phyloP scores from a whole-genome alignment of 805 yeast genomes.

The Peterozyma toletana region DNA sequence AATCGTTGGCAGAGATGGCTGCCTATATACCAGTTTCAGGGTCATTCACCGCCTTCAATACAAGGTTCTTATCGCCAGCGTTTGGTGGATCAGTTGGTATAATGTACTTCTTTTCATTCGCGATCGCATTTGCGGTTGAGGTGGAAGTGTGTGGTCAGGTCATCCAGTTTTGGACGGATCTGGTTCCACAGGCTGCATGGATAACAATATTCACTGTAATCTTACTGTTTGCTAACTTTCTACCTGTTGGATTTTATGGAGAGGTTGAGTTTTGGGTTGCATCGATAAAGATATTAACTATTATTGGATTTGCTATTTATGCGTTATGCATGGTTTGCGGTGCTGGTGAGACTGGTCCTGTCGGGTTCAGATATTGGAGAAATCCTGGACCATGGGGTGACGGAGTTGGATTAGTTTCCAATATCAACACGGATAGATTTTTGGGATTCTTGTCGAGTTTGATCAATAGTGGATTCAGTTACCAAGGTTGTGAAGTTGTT shows the following conservation, averaged over 20 bases:
- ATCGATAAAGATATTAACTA: conserved; percentile 47
- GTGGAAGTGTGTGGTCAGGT: conserved; percentile 56
- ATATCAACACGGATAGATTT: conserved; percentile 47
- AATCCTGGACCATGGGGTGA: conserved; percentile 71
- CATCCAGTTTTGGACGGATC: conserved; percentile 43
- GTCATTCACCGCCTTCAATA: conserved; percentile 46
- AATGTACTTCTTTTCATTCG: conserved; percentile 62
- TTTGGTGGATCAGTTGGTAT: conserved; percentile 69
- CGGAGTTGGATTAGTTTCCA: conserved; percentile 38
- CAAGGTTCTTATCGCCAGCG: conserved; percentile 57
- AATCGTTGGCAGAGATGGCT: conserved; percentile 47
- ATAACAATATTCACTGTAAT: conserved; percentile 50
- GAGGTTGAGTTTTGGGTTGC: conserved; percentile 56
- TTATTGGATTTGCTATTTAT: conserved; percentile 52
- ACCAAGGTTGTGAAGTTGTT: conserved; percentile 66
- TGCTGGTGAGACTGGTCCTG: conserved; percentile 58
- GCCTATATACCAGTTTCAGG: conserved; percentile 48
- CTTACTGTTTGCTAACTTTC: conserved; percentile 40
- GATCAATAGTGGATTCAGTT: conserved; percentile 72
- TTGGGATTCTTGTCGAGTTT: conserved; percentile 70
- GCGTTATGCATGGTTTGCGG: conserved; percentile 50
- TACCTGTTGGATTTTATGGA: conserved; percentile 56
- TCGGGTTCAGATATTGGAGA: conserved; percentile 67
- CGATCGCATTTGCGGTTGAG: conserved; percentile 60
- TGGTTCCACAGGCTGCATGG: conserved; percentile 49